phyloP scores from a whole-genome alignment of 1,139 yeast species.

The Blastobotrys apis region DNA sequence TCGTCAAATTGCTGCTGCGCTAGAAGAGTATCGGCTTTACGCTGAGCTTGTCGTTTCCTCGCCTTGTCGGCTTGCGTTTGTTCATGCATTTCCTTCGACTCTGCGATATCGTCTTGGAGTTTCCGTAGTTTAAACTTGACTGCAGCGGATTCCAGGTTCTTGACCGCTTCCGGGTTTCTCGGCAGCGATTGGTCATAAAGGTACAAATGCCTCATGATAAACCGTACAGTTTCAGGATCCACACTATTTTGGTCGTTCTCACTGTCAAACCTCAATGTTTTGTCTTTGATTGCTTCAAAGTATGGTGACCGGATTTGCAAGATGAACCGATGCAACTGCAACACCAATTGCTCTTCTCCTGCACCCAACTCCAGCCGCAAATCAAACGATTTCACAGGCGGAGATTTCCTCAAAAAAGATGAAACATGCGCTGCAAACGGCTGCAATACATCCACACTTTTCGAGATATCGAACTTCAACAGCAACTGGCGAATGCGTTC shows the following conservation, averaged over 20 bases:
- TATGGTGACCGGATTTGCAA: constrained; percentile 39
- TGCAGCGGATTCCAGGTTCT: constrained; percentile 37
- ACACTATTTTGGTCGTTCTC: constrained; percentile 18
- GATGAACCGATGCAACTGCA: constrained; percentile 39
- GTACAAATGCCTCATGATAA: constrained; percentile 51
- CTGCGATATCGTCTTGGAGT: constrained; percentile 37
- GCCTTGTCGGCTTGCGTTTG: constrained; percentile 4
- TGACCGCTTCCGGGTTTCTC: constrained; percentile 30
- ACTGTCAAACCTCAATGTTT: no score
- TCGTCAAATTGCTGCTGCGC: constrained; percentile 28
- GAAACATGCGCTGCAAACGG: constrained; percentile 73
- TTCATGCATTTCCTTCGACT: constrained; percentile 18
- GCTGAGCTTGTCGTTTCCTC: constrained; percentile 16
- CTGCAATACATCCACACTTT: constrained; percentile 61
- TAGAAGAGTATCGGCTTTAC: constrained; percentile 19
- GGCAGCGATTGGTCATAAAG: constrained; percentile 41
- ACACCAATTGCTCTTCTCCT: constrained; percentile 8
- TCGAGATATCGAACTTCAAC: constrained; percentile 60
- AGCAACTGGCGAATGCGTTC: constrained; percentile 58
- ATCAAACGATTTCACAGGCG: constrained; percentile 25
- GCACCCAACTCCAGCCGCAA: constrained; percentile 12
- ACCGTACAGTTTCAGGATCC: constrained; percentile 35
- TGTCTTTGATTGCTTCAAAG: no score
- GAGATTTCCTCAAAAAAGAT: constrained; percentile 40
- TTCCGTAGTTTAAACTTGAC: constrained; percentile 38